Base-by-base conservation (phyloP, 2,329 filamentous ascomycete species). In the Orbilia javanica region DNA sequence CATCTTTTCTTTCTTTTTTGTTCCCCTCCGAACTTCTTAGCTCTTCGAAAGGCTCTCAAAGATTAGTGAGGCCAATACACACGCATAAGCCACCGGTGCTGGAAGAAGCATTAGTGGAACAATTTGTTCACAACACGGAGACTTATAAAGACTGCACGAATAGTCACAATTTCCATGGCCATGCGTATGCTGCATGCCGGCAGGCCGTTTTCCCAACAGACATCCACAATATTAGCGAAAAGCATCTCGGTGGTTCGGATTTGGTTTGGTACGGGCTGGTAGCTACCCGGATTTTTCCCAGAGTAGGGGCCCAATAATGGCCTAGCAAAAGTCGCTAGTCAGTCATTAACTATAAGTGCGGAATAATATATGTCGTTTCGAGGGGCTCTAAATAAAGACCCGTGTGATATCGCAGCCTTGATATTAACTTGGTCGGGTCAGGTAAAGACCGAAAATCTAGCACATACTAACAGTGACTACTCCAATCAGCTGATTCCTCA, bases 361-460 rank as follows among this genome's bases (percentile, higher is more conserved):
- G 63, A 55, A 46, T 44, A 46, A 69, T 55, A 48, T 68, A 69
- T 55, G 39, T 64, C 53, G 63, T 60, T 42, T 60, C 55, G 55
- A 60, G 65, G 44, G 52, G 60, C 50, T 65, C 73, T 77, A 77
- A 71, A 71, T 66, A 70, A 71, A 70, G 66, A 31, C 48, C 57
- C 55, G 66, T 44, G n/a, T 50, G 31, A 46, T 69, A 64, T 53
- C 48, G 39, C 46, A 62, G 13, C 50, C 50, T 66, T 52, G 46
- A 64, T 63, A 62, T 64, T 62, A 52, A 34, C 55, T 22, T 42
- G 55, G 13, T 34, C 27, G 55, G 42, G 53, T 34, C 70, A 39
- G 53, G 63, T 11, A 20, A 42, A 25, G 31, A 8, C 55, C 34
- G 18, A 27, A 31, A 34, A 57, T 64, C 60, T 22, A 48, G n/a